A percentile compares a stretch with the other conserved stretches of the same genome.
Conservation (phyloP, 164 flowering plant species). For the Liquidambar formosana region DNA sequence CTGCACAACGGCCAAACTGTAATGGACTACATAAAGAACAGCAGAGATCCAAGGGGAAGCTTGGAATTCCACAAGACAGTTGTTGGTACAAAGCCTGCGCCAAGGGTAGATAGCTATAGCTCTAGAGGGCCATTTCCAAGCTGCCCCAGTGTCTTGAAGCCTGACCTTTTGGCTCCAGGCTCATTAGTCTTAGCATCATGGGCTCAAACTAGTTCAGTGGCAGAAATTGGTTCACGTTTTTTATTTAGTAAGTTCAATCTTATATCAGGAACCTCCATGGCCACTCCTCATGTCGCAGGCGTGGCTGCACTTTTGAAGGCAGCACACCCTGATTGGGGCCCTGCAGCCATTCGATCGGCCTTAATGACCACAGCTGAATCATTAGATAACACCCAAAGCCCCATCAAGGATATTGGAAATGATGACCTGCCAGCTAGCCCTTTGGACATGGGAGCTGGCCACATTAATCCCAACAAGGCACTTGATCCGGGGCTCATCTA, state of each 20-base stretch:
- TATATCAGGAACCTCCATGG: constrained; percentile 45
- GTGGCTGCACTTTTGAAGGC: constrained; percentile 39
- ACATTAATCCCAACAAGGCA: constrained; percentile 41
- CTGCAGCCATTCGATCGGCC: constrained; percentile 42
- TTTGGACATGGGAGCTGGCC: constrained; percentile 45
- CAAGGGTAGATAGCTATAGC: constrained; percentile 32
- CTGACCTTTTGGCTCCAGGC: constrained; percentile 44
- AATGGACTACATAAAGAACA: constrained; percentile 15
- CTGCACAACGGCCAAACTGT: constrained; percentile 7
- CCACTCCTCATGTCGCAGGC: constrained; percentile 41
- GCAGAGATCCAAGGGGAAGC: constrained; percentile 8
- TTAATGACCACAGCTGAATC: constrained; percentile 31
- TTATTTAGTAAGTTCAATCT: constrained; percentile 25
- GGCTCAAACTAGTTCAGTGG: constrained; percentile 13
- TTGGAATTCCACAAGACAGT: constrained; percentile 26
- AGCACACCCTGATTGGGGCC: constrained; percentile 48
- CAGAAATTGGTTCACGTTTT: not conserved
- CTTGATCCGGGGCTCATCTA: constrained; percentile 53
- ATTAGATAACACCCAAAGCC: constrained; percentile 20
- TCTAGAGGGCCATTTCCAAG: constrained; percentile 38
- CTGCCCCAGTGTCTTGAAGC: constrained; percentile 29
- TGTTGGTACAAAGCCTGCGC: constrained; percentile 25
- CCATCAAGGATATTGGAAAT: constrained; percentile 12
- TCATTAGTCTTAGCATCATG: constrained; percentile 31
- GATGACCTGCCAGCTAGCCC: constrained; percentile 29